phyloP scores from a whole-genome alignment of 768 basidiomycete species.

The Xerocomus brunneocitrinus region DNA sequence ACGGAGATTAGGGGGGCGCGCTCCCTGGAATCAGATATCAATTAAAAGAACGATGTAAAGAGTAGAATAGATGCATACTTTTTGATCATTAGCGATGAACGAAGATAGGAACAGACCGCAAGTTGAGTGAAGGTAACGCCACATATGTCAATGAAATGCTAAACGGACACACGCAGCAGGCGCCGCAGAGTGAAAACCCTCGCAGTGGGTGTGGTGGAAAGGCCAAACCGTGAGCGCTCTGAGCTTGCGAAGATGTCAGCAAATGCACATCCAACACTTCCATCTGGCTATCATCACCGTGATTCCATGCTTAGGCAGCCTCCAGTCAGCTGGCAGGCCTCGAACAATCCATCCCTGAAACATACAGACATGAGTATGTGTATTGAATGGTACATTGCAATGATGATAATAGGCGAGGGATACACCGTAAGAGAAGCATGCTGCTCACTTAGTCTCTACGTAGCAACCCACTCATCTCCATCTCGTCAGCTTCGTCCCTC shows the following conservation, averaged over 20 bases:
- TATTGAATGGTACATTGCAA: conserved; percentile 22
- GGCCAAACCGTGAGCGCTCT: conserved; percentile 9
- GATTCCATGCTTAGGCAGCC: conserved; percentile 4
- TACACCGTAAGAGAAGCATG: conserved; percentile 13
- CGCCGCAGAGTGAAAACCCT: conserved; percentile 4
- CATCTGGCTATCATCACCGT: not conserved
- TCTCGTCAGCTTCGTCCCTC: conserved; percentile 45
- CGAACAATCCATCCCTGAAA: conserved; percentile 13
- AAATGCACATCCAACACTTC: not conserved
- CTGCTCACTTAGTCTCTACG: conserved; percentile 56
- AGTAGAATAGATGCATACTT: conserved; percentile 10
- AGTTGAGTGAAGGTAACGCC: conserved; percentile 8
- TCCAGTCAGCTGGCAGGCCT: not conserved
- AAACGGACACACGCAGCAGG: conserved; percentile 1
- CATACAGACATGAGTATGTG: conserved; percentile 10
- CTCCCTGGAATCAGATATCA: conserved; percentile 4
- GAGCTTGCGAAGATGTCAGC: conserved; percentile 1
- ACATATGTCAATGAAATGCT: conserved; percentile 10
- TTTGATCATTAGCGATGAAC: conserved; percentile 3
- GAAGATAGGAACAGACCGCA: conserved; percentile 4
- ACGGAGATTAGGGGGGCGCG: conserved; percentile 21
- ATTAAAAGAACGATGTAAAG: conserved; percentile 16
- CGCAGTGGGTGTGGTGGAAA: not conserved
- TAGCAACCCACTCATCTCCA: conserved; percentile 50
- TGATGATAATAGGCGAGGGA: conserved; percentile 3